Evolutionary conservation across 495 filamentous ascomycete genomes (phyloP).

Genomic region (Xylaria sp.): DNA sequence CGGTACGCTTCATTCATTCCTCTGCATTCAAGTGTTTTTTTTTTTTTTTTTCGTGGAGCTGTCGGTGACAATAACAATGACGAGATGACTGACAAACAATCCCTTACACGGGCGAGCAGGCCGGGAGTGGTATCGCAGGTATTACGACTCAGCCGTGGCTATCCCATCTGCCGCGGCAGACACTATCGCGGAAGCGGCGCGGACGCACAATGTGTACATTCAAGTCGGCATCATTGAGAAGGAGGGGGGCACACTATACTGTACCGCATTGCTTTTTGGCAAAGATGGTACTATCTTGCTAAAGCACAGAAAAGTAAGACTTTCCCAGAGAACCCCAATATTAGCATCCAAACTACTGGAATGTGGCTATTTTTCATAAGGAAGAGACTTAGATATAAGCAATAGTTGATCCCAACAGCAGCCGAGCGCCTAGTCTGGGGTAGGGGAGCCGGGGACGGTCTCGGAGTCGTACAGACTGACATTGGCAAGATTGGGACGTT

Average conservation of each 20-base stretch:
- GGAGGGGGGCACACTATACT: constrained; percentile 51
- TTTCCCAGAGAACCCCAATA: neutral
- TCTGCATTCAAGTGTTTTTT: neutral
- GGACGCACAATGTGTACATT: constrained; percentile 43
- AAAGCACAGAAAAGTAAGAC: constrained; percentile 48
- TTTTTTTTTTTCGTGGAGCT: neutral
- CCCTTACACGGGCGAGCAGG: constrained; percentile 30
- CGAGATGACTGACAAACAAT: neutral
- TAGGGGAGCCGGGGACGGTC: constrained; percentile 47
- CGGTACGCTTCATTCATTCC: constrained; percentile 34
- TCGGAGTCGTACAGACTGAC: constrained; percentile 50
- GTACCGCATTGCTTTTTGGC: constrained; percentile 46
- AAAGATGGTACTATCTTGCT: constrained; percentile 45
- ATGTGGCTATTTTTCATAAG: neutral
- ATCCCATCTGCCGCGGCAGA: constrained; percentile 47
- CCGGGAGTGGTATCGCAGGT: constrained; percentile 51
- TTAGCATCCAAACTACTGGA: neutral
- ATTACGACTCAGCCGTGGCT: constrained; percentile 46
- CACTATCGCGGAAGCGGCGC: constrained; percentile 42
- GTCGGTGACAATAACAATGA: neutral
- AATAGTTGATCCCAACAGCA: constrained; percentile 49
- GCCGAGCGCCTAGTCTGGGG: constrained; percentile 52
- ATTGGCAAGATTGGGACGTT: constrained; percentile 51
- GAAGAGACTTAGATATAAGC: neutral
- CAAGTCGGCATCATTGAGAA: constrained; percentile 53